Percentiles rank a stretch among this genome's conserved stretches.
Conservation (phyloP, 352 stramenopile genomes). For the Phytophthora pinifolia region DNA sequence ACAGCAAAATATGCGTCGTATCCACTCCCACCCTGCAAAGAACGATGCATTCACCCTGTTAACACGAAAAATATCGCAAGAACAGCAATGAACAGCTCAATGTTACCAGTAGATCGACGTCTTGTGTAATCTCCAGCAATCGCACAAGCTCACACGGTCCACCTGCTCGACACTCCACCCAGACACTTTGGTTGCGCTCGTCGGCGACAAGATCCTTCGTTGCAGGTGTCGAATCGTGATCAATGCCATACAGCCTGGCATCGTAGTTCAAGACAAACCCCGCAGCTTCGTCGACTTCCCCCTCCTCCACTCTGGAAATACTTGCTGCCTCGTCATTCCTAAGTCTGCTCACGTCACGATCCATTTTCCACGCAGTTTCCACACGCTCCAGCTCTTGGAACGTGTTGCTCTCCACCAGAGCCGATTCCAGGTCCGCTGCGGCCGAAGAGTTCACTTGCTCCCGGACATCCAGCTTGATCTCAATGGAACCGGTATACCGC, state of each 20-base stretch:
- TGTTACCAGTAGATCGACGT: conserved; percentile 52
- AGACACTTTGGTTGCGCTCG: conserved; percentile 79
- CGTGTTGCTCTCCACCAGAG: conserved; percentile 14
- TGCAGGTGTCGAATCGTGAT: conserved; percentile 36
- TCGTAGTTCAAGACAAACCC: conserved; percentile 76
- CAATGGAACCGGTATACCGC: conserved; percentile 58
- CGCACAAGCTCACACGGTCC: conserved; percentile 46
- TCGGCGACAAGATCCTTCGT: conserved; percentile 52
- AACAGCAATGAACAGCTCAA: background rate
- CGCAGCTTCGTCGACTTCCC: conserved; percentile 27
- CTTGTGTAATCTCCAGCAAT: conserved; percentile 75
- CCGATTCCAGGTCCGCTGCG: conserved; percentile 1
- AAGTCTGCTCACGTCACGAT: conserved; percentile 15
- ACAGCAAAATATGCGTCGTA: conserved; percentile 66
- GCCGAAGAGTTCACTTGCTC: conserved; percentile 50
- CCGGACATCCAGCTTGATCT: conserved; percentile 52
- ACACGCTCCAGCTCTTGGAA: conserved; percentile 33
- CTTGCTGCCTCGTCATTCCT: conserved; percentile 12
- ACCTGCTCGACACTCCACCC: conserved; percentile 55
- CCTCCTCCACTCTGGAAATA: conserved; percentile 17
- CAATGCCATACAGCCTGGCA: conserved; percentile 63
- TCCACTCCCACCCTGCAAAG: conserved; percentile 51
- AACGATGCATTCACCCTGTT: background rate
- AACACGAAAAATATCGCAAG: background rate
- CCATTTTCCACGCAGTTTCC: conserved; percentile 27